Evolutionary conservation across 441 rosid genomes (phyloP), one percentile per base, ranked within the genome.

Genomic region (Erodium texanum): DNA sequence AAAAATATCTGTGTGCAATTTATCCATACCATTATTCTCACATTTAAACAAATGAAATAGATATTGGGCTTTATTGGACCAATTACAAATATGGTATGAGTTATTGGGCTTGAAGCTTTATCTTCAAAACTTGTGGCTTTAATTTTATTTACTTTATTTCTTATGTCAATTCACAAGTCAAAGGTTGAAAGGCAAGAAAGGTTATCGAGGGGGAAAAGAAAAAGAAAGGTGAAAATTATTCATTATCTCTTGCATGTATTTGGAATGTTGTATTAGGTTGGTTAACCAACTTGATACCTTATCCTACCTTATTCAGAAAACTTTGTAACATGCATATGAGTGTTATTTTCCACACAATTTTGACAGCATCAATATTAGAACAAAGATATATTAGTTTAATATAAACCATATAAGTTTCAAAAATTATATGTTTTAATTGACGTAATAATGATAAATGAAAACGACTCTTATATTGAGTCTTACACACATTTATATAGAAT

Each of bases 181-280:
- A 50, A 50, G 58, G 58, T 50, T 50, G 8, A 50, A 50, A 50
- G 15, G 58, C 58, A 50, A 50, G 58, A 50, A 50, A 50, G 20
- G 20, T 16, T 16, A 50, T n/a, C 0, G 58, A 50, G 58, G 58
- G 8, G 20, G 7, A 50, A 50, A n/a, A 16, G 19, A n/a, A 50
- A 50, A 16, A 6, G 1, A 50, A 50, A 50, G 18, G 56, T 50
- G 56, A 50, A 50, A 50, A 50, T n/a, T 50, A 50, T 50, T 3
- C 22, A 50, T 50, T 50, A 50, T 50, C 58, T 3, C 15, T 50
- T 50, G 16, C 58, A 50, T 50, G 19, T n/a, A 50, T 50, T 50
- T 50, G 58, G 58, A 50, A 50, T n/a, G 58, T 50, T 50, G 58
- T 50, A 50, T 50, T 50, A 50, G 58, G 58, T 50, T 50, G 58